phyloP scores from a whole-genome alignment of 345 rosid genomes.

The Jatropha curcas region DNA sequence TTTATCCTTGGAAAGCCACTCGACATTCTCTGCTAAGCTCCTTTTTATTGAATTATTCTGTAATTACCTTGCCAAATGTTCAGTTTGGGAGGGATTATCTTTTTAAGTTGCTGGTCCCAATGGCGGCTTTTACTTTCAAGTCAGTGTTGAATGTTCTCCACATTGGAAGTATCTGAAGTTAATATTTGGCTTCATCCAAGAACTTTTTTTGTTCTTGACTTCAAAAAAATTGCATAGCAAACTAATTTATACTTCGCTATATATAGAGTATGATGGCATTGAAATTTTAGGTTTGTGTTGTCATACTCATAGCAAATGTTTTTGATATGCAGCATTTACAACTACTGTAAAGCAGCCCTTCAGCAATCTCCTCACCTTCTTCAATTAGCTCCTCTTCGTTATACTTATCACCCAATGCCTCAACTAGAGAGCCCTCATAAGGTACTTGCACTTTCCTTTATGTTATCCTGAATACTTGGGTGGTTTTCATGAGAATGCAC shows the following conservation, averaged over 20 bases:
- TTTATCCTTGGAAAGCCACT: not conserved
- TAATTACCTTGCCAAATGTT: too few species aligned
- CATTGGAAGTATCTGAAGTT: not conserved
- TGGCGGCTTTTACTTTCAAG: too few species aligned
- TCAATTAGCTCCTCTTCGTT: not conserved
- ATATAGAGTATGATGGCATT: not conserved
- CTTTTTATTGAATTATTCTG: too few species aligned
- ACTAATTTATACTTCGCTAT: not conserved
- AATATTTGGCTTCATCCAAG: not conserved
- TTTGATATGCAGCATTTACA: constrained; percentile 17
- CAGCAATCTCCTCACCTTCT: constrained; percentile 1
- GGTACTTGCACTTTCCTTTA: not conserved
- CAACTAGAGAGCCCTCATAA: not conserved
- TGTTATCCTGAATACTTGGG: not conserved
- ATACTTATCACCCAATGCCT: constrained; percentile 8
- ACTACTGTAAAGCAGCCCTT: not conserved
- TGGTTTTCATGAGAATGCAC: not conserved
- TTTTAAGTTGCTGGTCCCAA: not conserved
- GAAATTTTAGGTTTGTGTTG: too few species aligned
- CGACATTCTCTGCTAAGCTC: not conserved
- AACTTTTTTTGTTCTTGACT: not conserved
- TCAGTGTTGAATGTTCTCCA: not conserved
- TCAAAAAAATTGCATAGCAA: not conserved
- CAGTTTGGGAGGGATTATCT: too few species aligned
- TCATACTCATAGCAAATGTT: not conserved